phyloP scores from a whole-genome alignment of 208 protist species.

The Trichomonas gallinae region DNA sequence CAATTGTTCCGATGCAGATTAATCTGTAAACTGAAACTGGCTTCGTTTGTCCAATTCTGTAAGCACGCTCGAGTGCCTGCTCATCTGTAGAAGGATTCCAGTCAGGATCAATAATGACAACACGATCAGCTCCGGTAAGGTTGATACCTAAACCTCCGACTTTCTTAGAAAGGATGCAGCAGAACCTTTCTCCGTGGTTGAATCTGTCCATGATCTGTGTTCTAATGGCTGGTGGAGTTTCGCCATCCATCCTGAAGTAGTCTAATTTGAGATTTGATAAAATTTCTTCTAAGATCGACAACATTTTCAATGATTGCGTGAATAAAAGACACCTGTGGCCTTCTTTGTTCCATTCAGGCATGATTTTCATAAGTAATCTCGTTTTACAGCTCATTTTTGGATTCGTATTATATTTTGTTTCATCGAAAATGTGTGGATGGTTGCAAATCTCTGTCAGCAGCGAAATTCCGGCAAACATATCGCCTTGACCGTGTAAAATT shows the following conservation, averaged over 20 bases:
- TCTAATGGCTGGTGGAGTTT: not conserved
- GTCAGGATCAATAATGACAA: slow-evolving; percentile 95
- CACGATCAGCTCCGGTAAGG: slow-evolving; percentile 82
- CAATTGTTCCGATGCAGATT: slow-evolving; percentile 84
- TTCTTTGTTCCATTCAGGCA: slow-evolving; percentile 67
- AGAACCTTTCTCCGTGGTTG: slow-evolving; percentile 67
- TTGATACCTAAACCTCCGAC: slow-evolving; percentile 89
- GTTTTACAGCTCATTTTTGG: slow-evolving; percentile 60
- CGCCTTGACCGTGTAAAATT: not conserved
- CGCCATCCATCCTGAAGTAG: not conserved
- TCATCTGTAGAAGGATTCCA: slow-evolving; percentile 68
- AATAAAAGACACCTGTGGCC: slow-evolving; percentile 83
- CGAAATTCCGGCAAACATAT: slow-evolving; percentile 33
- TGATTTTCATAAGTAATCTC: slow-evolving; percentile 62
- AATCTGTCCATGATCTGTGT: slow-evolving; percentile 72
- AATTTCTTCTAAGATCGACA: not conserved
- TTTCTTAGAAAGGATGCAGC: slow-evolving; percentile 85
- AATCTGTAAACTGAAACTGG: slow-evolving; percentile 84
- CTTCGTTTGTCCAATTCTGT: slow-evolving; percentile 82
- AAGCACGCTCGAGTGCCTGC: slow-evolving; percentile 69
- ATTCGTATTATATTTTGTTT: not conserved
- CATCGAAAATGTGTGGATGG: slow-evolving; percentile 56
- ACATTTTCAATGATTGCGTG: slow-evolving; percentile 53
- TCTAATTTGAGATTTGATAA: not conserved
- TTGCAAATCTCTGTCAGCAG: slow-evolving; percentile 66